Evolutionary conservation across 2,329 filamentous ascomycete species (phyloP), one percentile per base, ranked within the genome.

Genomic region (Xylariaceae sp.): DNA sequence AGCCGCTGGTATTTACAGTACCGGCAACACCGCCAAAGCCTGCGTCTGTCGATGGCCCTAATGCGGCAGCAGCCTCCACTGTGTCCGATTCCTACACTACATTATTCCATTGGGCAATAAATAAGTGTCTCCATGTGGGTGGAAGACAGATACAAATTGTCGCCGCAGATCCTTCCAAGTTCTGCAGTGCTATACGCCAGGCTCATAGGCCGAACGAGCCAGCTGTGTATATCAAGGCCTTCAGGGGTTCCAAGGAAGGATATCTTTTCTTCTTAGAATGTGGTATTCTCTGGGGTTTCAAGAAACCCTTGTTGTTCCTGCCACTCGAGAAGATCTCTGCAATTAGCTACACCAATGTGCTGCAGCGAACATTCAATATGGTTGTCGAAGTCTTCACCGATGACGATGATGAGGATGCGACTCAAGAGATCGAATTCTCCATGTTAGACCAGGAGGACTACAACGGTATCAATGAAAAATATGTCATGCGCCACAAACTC

Each of bases 381-480:
- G 82, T 82, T 1, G 78, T 88, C 0, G 85, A 88, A 67, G 77
- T 86, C 4, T 82, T 82, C 55, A 73, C 76, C 0, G 67, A 69
- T 52, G 66, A 65, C 8, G 75, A 71, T 3, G 77, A 76, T 9
- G 77, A 74, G 13, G 79, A 80, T 45, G 72, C 70, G 10, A 82
- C 77, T 1, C 82, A 86, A 62, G 86, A 88, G 67, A 73, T 87
- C 18, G 86, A 88, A 69, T 88, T 88, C 63, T 78, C 78, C 44
- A 88, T 88, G 86, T 71, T 89, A 15, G 86, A 89, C 66, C 86
- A 89, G 72, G 83, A 85, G 64, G 85, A 89, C 68, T 88, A 86
- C 61, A 76, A 74, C 3, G 82, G 80, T 18, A 88, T 89, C 61
- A 84, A 87, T 66, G 79, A 82, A 63, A 70, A 68, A n/a, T 89